Base-by-base conservation (phyloP, 2,329 filamentous ascomycete species). In the Apiospora kogelbergensis region DNA sequence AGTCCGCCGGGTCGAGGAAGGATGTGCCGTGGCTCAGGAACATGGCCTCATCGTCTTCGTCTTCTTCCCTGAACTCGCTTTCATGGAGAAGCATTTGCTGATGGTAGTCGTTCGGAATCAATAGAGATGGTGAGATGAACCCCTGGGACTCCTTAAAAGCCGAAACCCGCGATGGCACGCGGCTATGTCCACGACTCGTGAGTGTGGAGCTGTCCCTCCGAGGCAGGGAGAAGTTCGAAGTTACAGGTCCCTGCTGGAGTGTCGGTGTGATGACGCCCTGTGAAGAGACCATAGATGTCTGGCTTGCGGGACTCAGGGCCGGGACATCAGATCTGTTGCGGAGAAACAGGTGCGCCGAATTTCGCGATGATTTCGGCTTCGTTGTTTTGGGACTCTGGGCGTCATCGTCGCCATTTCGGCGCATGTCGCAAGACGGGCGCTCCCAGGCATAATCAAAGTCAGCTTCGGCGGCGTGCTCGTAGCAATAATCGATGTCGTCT, bases 401-500 rank as follows among this genome's bases (percentile, higher is more conserved):
- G 20, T 67, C 68, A 17, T 73, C 68, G 3, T 73, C 69, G 22
- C 73, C 74, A 17, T 79, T 81, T 67, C 79, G 78, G 30, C 73
- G 76, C 48, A 81, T 70, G 64, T 89, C 88, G 67, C 86, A 73
- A 0, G 88, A 90, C 3, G 84, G 81, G 20, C 86, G 85, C 69
- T 89, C 87, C 89, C 89, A 91, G 60, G 89, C 85, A 73, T 90
- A 91, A 71, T 91, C 86, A 74, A 88, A 91, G 77, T 91, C 83
- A 9, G 89, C 89, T 76, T 91, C 90, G 15, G 85, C 88, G 72
- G 89, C 89, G 73, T 92, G 88, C 72, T 91, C 89, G 74, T 92
- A 92, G 75, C 88, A 91, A 77, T 91, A 92, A 75, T 92, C 90
- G 70, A 92, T 91, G 71, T 89, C 89, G 67, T 90, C 89, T 74